Conservation (phyloP, 768 basidiomycete genomes). For the Neoboletus subvelutipes region DNA sequence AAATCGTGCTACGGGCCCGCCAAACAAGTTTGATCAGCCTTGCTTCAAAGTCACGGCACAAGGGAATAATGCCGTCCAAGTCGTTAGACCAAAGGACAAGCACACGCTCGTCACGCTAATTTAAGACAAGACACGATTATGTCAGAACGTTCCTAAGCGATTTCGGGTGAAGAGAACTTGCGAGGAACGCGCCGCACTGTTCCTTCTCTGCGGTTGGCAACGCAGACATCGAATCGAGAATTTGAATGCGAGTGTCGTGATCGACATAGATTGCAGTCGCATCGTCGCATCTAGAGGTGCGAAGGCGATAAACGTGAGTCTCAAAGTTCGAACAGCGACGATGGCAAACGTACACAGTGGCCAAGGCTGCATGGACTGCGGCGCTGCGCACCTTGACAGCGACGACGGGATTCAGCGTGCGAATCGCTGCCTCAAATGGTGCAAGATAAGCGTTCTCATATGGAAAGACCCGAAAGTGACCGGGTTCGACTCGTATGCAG, state of each 20-base stretch:
- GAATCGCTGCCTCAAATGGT: constrained; percentile 80
- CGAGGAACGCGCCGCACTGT: constrained; percentile 87
- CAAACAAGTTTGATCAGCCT: constrained; percentile 83
- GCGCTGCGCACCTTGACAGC: constrained; percentile 80
- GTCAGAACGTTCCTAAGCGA: not conserved
- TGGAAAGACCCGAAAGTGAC: constrained; percentile 78
- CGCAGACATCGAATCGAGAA: constrained; percentile 66
- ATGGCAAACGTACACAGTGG: constrained; percentile 54
- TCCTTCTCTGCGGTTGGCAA: constrained; percentile 84
- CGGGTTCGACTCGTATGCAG: constrained; percentile 66
- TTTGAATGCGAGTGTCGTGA: constrained; percentile 81
- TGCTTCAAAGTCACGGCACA: constrained; percentile 71
- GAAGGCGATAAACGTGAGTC: constrained; percentile 4
- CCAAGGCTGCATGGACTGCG: constrained; percentile 75
- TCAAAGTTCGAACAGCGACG: not conserved
- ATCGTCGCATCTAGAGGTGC: constrained; percentile 49
- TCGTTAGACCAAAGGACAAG: constrained; percentile 85
- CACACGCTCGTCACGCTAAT: constrained; percentile 77
- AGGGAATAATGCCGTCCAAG: constrained; percentile 73
- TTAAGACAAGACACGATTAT: not conserved
- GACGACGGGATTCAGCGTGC: constrained; percentile 76
- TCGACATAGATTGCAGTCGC: constrained; percentile 68
- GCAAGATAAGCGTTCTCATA: constrained; percentile 80
- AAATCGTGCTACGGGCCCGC: constrained; percentile 44
- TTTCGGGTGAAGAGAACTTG: constrained; percentile 33